A percentile compares a stretch with the other conserved stretches of the same genome.
Conservation (phyloP, 2,329 filamentous ascomycete genomes). For the Paecilomyces formosus region DNA sequence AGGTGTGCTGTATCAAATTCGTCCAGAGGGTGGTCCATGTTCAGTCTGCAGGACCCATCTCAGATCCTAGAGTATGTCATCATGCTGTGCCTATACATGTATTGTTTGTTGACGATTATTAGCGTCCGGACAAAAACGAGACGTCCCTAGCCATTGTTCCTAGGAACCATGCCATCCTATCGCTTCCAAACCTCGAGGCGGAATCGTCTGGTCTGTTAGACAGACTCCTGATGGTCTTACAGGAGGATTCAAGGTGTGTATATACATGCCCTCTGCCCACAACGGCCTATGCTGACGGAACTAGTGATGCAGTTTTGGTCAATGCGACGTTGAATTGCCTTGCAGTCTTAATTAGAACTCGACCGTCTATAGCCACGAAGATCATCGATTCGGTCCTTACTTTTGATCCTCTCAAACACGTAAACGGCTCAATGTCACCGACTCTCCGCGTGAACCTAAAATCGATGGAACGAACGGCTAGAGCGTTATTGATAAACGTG, state of each 20-base stretch:
- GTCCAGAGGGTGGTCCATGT: slow-evolving; percentile 86
- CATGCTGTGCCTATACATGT: background rate
- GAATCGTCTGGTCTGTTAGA: slow-evolving; percentile 88
- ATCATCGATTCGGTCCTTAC: slow-evolving; percentile 78
- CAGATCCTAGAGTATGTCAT: slow-evolving; percentile 69
- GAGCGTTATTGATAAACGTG: slow-evolving; percentile 75
- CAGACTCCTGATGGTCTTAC: slow-evolving; percentile 73
- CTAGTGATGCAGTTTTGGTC: slow-evolving; percentile 76
- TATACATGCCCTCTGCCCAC: background rate
- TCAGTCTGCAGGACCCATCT: slow-evolving; percentile 75
- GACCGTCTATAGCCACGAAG: slow-evolving; percentile 73
- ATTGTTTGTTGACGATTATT: slow-evolving; percentile 5
- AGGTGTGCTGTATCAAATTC: slow-evolving; percentile 96
- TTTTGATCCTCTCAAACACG: slow-evolving; percentile 84
- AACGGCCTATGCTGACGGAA: background rate
- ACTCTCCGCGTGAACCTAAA: slow-evolving; percentile 74
- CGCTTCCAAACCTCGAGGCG: slow-evolving; percentile 76
- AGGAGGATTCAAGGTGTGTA: slow-evolving; percentile 71
- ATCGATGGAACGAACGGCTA: slow-evolving; percentile 91
- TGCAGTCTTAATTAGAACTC: slow-evolving; percentile 71
- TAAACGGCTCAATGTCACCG: slow-evolving; percentile 67
- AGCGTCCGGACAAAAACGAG: slow-evolving; percentile 69
- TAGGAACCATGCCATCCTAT: slow-evolving; percentile 70
- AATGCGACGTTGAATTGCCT: slow-evolving; percentile 89
- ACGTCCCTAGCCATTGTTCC: slow-evolving; percentile 83